Evolutionary conservation across 2,329 filamentous ascomycete species (phyloP), one percentile per base, ranked within the genome.

Genomic region (Xylaria digitata): DNA sequence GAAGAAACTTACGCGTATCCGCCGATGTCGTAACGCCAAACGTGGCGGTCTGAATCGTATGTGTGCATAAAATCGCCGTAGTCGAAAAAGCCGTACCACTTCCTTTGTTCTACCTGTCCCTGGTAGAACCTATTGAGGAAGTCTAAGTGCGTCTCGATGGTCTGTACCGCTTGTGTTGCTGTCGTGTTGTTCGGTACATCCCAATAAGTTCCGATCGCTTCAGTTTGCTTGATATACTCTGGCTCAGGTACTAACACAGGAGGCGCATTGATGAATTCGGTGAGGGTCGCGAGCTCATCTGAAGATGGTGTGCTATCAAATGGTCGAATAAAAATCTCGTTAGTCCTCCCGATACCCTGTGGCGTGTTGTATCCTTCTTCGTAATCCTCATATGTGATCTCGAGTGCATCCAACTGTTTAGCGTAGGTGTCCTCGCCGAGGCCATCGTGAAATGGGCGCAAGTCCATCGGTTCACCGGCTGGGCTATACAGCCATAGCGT

Each of bases 21-120:
- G 3, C 88, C 88, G 19, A 90, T 75, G 52, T 90, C 88, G 63
- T 89, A 90, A 1, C 86, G 82, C 88, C 88, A 90, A 0, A 80
- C 81, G 68, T 89, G 87, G 4, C 87, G 80, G 73, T 89, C 83
- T 0, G 74, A 69, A 57, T 90, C 87, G 66, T 90, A 90, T 0
- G 86, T 85, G 71, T 90, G 88, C 81, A 87, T 87, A 46, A 90
- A 81, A 69, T 90, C 88, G 1, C 88, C 88, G 61, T 88, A 81
- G 66, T 90, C 87, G 75, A 84, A 84, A 78, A 89, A 89, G 0
- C 88, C 88, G 69, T 89, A 90, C 87, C 87, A 90, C 11, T 83
- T 78, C 1, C 85, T 82, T 61, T 88, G 82, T 59, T 86, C 83
- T 11, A 89, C 80, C 65, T 90, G 86, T 0, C 76, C 76, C 32